phyloP scores from a whole-genome alignment of 2,329 filamentous ascomycete species.

The Torrubiella hemipterigena region DNA sequence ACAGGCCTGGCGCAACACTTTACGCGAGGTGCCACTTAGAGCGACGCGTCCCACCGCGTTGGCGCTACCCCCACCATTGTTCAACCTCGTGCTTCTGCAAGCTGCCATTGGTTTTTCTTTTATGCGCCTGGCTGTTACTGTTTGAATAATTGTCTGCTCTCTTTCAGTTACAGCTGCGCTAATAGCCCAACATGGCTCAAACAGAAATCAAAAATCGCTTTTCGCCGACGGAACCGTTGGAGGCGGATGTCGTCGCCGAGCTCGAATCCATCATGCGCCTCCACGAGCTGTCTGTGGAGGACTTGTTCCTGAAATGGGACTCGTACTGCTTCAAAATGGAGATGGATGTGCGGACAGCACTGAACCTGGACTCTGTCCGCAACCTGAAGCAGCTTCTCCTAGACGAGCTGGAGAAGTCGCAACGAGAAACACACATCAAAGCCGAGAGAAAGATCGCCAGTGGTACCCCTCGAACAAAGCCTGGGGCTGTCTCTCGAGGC shows the following conservation, averaged over 20 bases:
- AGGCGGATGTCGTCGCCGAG: slow-evolving; percentile 68
- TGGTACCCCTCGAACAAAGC: slow-evolving; percentile 25
- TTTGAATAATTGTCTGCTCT: too few species aligned
- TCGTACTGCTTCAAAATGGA: slow-evolving; percentile 95
- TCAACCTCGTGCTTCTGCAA: too few species aligned
- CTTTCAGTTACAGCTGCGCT: too few species aligned
- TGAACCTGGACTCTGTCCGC: slow-evolving; percentile 56
- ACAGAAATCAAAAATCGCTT: slow-evolving; percentile 22
- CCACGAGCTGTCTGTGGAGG: slow-evolving; percentile 69
- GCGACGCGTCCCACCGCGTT: too few species aligned
- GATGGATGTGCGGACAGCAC: slow-evolving; percentile 57
- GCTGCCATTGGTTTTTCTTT: too few species aligned
- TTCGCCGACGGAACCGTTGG: slow-evolving; percentile 37
- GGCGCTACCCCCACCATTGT: too few species aligned
- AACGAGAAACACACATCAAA: slow-evolving; percentile 50
- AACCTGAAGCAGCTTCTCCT: slow-evolving; percentile 80
- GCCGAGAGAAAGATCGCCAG: slow-evolving; percentile 49
- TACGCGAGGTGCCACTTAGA: too few species aligned
- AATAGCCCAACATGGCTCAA: slow-evolving; percentile 20
- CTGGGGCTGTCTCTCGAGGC: slow-evolving; percentile 36
- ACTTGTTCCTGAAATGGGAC: slow-evolving; percentile 98
- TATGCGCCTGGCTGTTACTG: too few species aligned
- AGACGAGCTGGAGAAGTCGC: slow-evolving; percentile 69
- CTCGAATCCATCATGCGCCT: slow-evolving; percentile 77
- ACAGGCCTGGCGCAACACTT: too few species aligned